These are phyloP conservation scores for Ceratobasidium sp. DNA, from an alignment of 1,284 basidiomycete species.

Conservation along the genomic window DNA sequence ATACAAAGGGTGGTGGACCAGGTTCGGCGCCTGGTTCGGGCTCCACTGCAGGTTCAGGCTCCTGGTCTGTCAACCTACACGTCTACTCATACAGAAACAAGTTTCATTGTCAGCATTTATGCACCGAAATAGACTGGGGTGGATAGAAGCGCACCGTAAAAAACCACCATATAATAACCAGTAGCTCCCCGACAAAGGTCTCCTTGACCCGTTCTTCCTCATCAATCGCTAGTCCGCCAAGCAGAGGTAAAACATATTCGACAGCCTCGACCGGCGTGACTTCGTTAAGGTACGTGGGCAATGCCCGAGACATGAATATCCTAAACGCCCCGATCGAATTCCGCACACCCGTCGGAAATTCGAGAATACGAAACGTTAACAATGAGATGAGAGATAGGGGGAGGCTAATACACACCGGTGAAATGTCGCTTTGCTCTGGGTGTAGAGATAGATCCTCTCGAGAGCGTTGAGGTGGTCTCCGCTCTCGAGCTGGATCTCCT, in stretches of 20 bases:
- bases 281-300: constrained; percentile 79
- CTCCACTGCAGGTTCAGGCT: constrained; percentile 44
- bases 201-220: constrained; percentile 94
- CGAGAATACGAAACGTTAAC: background rate
- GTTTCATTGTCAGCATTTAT: constrained; percentile 28
- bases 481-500: constrained; percentile 61
- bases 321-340: constrained; percentile 54
- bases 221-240: constrained; percentile 90
- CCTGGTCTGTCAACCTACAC: constrained; percentile 64
- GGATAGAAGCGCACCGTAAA: constrained; percentile 70
- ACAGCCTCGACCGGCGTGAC: constrained; percentile 91
- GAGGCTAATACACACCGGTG: constrained; percentile 65
- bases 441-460: constrained; percentile 95
- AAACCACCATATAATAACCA: constrained; percentile 94
- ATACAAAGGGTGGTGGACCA: constrained; percentile 66
- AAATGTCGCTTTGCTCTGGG: constrained; percentile 85
- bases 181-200: constrained; percentile 86
- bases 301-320: constrained; percentile 85
- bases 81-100: constrained; percentile 64
- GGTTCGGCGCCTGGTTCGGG: constrained; percentile 32
- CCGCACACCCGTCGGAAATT: background rate
- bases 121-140: constrained; percentile 47
- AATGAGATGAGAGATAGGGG: background rate
- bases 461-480: constrained; percentile 74
- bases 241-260: constrained; percentile 92